Conservation (phyloP, 108 stramenopile genomes). For the Nannochloropsis salina region DNA sequence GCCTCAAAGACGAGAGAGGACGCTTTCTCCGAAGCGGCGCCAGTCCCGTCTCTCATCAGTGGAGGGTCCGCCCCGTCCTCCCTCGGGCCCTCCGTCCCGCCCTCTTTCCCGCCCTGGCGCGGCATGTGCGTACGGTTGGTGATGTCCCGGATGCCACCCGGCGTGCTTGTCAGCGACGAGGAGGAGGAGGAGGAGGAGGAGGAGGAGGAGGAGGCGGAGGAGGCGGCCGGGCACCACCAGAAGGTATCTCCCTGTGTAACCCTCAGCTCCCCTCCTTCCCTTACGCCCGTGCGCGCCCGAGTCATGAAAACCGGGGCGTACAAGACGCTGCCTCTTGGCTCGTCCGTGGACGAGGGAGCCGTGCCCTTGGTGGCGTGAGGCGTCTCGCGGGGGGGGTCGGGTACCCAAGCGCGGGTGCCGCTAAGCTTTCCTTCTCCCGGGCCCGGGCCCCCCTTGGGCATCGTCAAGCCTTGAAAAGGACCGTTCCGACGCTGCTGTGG, state of each 20-base stretch:
- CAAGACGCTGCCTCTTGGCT: not conserved
- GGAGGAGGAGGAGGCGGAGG: not conserved
- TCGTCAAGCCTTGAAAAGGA: not conserved
- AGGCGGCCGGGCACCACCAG: not conserved
- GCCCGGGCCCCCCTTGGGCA: not conserved
- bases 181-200: not conserved
- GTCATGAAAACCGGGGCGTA: slow-evolving; percentile 1
- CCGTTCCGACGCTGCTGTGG: not conserved
- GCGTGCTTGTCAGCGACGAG: not conserved
- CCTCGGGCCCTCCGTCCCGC: not conserved
- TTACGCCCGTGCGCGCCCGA: not conserved
- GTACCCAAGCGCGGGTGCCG: not conserved
- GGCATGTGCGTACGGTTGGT: not conserved
- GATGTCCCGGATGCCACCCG: not conserved
- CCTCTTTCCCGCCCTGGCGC: not conserved
- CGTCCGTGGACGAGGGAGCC: not conserved
- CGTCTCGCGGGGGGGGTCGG: not conserved
- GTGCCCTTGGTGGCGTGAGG: not conserved
- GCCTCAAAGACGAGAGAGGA: not conserved
- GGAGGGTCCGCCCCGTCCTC: not conserved
- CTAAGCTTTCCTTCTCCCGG: not conserved
- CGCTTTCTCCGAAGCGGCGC: not conserved
- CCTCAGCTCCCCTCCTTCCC: not conserved
- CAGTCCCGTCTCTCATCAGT: not conserved
- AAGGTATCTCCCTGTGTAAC: not conserved